Conservation (phyloP, 176 grass and related monocot species). For the Musa schizocarpa region DNA sequence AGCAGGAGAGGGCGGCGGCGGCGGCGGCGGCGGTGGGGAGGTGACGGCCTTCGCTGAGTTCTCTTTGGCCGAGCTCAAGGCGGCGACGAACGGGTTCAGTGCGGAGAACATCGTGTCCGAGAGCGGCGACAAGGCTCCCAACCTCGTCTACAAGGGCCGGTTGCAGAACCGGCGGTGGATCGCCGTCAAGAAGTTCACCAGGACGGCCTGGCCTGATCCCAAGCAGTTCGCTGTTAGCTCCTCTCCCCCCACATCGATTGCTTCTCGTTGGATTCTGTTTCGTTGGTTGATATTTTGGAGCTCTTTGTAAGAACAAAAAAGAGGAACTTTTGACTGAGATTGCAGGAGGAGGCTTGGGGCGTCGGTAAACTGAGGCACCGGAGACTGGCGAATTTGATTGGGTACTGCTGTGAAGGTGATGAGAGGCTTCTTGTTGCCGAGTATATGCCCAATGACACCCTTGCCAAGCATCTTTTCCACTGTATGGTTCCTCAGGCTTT, state of each 20-base stretch:
- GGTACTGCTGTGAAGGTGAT: constrained; percentile 90
- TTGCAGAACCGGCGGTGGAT: constrained; percentile 41
- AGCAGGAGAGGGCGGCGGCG: background rate
- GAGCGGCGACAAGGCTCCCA: constrained; percentile 86
- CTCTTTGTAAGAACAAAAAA: too few species aligned
- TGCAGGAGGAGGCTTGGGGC: constrained; percentile 83
- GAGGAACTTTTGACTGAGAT: constrained; percentile 2
- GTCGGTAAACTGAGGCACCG: constrained; percentile 66
- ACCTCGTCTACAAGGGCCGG: constrained; percentile 77
- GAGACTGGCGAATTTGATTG: constrained; percentile 77
- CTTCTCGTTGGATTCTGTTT: too few species aligned
- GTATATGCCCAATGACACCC: constrained; percentile 93
- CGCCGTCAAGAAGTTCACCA: constrained; percentile 91
- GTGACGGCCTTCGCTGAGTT: constrained; percentile 47
- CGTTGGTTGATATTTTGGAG: too few species aligned
- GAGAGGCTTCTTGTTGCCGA: constrained; percentile 90
- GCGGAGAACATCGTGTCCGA: constrained; percentile 78
- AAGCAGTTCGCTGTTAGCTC: constrained; percentile 81
- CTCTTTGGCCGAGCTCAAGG: constrained; percentile 57
- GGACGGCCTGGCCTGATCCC: constrained; percentile 77
- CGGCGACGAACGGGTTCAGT: constrained; percentile 57
- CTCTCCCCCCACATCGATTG: background rate
- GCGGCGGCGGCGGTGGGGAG: constrained; percentile 6
- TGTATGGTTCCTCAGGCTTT: constrained; percentile 30
- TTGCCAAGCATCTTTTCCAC: constrained; percentile 93